Conservation (phyloP, 129 eudicot genomes). For the Mikania micrantha region DNA sequence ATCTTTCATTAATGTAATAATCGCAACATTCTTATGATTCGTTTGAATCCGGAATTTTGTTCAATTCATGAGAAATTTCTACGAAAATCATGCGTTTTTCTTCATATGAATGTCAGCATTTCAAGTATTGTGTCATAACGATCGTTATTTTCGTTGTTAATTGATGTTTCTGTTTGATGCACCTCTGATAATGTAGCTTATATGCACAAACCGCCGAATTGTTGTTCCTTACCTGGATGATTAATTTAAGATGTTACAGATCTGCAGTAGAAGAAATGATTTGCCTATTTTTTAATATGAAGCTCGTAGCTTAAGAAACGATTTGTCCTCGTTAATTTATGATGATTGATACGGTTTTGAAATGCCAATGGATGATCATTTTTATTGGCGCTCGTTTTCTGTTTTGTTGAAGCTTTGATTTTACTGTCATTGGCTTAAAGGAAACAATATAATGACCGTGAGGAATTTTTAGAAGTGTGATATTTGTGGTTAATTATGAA, state of each 20-base stretch:
- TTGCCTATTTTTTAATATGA: background rate
- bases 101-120: constrained; percentile 6
- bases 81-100: background rate
- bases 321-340: background rate
- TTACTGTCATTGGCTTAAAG: constrained; percentile 3
- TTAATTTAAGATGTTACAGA: background rate
- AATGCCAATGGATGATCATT: background rate
- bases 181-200: background rate
- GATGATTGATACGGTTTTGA: constrained; percentile 5
- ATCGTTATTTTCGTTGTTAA: background rate
- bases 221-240: background rate
- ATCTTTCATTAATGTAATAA: background rate
- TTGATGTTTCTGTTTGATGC: background rate
- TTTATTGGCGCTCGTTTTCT: background rate
- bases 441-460: background rate
- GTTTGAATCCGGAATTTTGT: background rate
- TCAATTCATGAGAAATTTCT: background rate
- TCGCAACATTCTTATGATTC: background rate
- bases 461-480: background rate
- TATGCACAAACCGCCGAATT: background rate
- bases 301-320: background rate
- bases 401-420: background rate
- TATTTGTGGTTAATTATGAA: background rate
- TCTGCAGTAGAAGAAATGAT: background rate
- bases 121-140: background rate